phyloP scores from a whole-genome alignment of 2,329 filamentous ascomycete genomes.

The Trichoderma gracile region DNA sequence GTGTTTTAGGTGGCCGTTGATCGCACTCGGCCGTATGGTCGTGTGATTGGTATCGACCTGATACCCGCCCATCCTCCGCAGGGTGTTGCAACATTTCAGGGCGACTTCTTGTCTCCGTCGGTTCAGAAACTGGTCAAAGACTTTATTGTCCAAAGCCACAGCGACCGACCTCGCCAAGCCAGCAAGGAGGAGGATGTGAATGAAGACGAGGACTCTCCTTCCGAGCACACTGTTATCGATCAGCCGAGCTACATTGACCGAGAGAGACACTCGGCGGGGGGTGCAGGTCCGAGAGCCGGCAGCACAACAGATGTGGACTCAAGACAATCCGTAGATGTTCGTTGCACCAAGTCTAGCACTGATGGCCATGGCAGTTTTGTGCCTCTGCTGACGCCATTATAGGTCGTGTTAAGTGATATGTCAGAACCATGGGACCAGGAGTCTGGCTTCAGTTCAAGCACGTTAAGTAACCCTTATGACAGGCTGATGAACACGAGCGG shows the following conservation, averaged over 20 bases:
- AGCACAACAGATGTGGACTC: not conserved
- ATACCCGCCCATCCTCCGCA: slow-evolving; percentile 88
- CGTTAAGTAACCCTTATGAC: slow-evolving; percentile 89
- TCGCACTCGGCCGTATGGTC: slow-evolving; percentile 71
- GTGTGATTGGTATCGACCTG: slow-evolving; percentile 88
- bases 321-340: slow-evolving; percentile 63
- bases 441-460: slow-evolving; percentile 77
- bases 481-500: slow-evolving; percentile 99
- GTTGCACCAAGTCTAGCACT: slow-evolving; percentile 31
- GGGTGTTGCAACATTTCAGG: slow-evolving; percentile 93
- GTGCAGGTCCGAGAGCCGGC: slow-evolving; percentile 41
- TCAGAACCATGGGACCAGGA: slow-evolving; percentile 91
- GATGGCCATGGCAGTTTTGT: not conserved
- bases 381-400: not conserved
- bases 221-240: slow-evolving; percentile 33
- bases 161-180: slow-evolving; percentile 28
- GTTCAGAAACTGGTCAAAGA: slow-evolving; percentile 77
- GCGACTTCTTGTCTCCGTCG: slow-evolving; percentile 77
- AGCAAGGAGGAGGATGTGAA: slow-evolving; percentile 28
- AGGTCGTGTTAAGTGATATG: slow-evolving; percentile 97
- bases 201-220: slow-evolving; percentile 17
- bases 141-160: slow-evolving; percentile 65
- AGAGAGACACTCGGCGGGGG: slow-evolving; percentile 50
- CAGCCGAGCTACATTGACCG: slow-evolving; percentile 66
- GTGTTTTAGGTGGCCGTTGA: slow-evolving; percentile 71